These are phyloP conservation scores for Prototheca wickerhamii DNA, from an alignment of 163 green algal species.

Conservation along the genomic window DNA sequence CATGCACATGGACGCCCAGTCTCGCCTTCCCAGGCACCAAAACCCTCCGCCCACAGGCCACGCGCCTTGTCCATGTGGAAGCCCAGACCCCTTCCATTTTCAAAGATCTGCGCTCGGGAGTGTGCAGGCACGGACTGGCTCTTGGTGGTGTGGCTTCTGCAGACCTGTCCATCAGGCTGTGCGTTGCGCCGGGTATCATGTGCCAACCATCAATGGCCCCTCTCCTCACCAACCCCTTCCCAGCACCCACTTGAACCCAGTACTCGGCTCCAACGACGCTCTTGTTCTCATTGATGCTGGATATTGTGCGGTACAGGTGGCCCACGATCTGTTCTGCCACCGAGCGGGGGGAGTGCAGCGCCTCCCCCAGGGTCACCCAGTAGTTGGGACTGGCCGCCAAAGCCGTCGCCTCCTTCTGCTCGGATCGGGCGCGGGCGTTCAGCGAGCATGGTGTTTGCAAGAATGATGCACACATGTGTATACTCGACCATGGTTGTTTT, in stretches of 20 bases:
- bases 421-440: too few species aligned
- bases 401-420: slow-evolving; percentile 6
- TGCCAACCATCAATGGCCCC: not conserved
- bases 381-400: slow-evolving; percentile 18
- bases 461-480: too few species aligned
- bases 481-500: too few species aligned
- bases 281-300: not conserved
- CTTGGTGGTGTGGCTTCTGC: too few species aligned
- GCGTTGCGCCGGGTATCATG: too few species aligned
- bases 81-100: slow-evolving; percentile 14
- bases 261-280: slow-evolving; percentile 9
- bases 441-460: too few species aligned
- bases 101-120: slow-evolving; percentile 6
- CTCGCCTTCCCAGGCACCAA: too few species aligned
- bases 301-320: slow-evolving; percentile 2
- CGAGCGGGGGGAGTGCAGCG: not conserved
- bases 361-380: slow-evolving; percentile 10
- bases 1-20: too few species aligned
- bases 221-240: too few species aligned
- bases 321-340: slow-evolving; percentile 10
- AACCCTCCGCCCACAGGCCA: not conserved
- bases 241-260: slow-evolving; percentile 11
- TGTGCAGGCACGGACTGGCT: too few species aligned
- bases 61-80: slow-evolving; percentile 22
- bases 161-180: too few species aligned